Evolutionary conservation across 2,329 filamentous ascomycete species (phyloP).

Genomic region (Phialophora macrospora): DNA sequence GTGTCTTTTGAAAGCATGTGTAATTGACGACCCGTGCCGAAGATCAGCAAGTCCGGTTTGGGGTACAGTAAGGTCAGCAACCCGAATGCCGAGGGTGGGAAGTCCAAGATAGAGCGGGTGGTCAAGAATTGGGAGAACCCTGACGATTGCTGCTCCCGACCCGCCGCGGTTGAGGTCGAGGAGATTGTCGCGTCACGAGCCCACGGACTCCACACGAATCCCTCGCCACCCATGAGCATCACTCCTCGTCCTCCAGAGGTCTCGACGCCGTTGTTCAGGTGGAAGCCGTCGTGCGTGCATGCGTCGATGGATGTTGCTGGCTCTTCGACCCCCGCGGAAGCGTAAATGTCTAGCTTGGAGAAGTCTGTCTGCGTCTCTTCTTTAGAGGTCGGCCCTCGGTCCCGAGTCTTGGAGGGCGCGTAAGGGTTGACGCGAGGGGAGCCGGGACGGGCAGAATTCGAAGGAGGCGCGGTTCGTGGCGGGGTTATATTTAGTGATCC

Average conservation of each 20-base stretch:
- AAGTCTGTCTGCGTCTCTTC: slow-evolving; percentile 76
- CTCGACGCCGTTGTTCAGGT: slow-evolving; percentile 77
- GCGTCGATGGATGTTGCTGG: slow-evolving; percentile 85
- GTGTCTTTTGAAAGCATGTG: slow-evolving; percentile 77
- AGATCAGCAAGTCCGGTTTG: slow-evolving; percentile 75
- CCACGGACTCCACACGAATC: slow-evolving; percentile 89
- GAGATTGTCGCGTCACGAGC: background rate
- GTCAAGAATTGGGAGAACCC: slow-evolving; percentile 21
- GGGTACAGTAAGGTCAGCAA: slow-evolving; percentile 38
- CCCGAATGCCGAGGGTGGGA: slow-evolving; percentile 30
- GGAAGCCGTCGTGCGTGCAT: slow-evolving; percentile 81
- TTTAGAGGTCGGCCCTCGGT: slow-evolving; percentile 64
- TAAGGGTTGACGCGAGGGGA: slow-evolving; percentile 34
- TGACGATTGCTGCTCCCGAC: background rate
- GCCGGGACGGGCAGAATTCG: background rate
- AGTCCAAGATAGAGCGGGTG: slow-evolving; percentile 21
- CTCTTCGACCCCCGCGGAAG: slow-evolving; percentile 71
- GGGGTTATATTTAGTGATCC: background rate
- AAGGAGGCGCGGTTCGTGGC: background rate
- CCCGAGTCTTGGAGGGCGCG: slow-evolving; percentile 50
- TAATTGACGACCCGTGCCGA: slow-evolving; percentile 81
- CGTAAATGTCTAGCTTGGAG: slow-evolving; percentile 75
- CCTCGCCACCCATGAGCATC: slow-evolving; percentile 82
- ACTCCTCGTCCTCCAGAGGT: slow-evolving; percentile 73
- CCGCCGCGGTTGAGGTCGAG: background rate